phyloP scores from a whole-genome alignment of 805 yeast genomes.

The Wickerhamiella australiensis region DNA sequence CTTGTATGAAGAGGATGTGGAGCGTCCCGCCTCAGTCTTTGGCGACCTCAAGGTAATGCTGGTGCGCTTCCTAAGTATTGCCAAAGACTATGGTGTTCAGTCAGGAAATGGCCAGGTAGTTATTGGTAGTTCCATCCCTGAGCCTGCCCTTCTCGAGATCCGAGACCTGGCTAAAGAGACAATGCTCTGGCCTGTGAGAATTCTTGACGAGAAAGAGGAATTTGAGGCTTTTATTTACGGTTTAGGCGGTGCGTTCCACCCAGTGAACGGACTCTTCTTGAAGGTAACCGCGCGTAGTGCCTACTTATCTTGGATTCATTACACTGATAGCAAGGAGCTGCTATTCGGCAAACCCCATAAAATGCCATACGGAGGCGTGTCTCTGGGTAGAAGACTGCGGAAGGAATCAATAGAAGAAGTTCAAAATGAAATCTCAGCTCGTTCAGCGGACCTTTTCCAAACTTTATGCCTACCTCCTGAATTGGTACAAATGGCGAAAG shows the following conservation, averaged over 20 bases:
- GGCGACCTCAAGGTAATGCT: slow-evolving; percentile 49
- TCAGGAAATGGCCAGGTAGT: slow-evolving; percentile 45
- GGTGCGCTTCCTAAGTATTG: slow-evolving; percentile 54
- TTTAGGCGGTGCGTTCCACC: slow-evolving; percentile 59
- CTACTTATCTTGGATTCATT: slow-evolving; percentile 56
- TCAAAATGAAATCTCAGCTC: slow-evolving; percentile 41
- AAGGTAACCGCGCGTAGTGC: slow-evolving; percentile 65
- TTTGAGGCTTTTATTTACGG: slow-evolving; percentile 56
- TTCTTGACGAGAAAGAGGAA: slow-evolving; percentile 51
- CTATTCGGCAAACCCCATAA: slow-evolving; percentile 30
- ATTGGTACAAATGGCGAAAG: slow-evolving; percentile 39
- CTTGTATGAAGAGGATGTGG: slow-evolving; percentile 36
- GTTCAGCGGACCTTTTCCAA: slow-evolving; percentile 40
- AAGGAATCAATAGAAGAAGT: slow-evolving; percentile 30
- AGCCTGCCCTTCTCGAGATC: slow-evolving; percentile 46
- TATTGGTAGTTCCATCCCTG: slow-evolving; percentile 62
- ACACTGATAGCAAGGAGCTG: slow-evolving; percentile 38
- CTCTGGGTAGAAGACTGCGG: slow-evolving; percentile 42
- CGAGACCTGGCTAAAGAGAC: slow-evolving; percentile 43
- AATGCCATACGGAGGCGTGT: slow-evolving; percentile 65
- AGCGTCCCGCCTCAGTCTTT: slow-evolving; percentile 34
- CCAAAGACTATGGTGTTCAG: slow-evolving; percentile 63
- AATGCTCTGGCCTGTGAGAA: slow-evolving; percentile 53
- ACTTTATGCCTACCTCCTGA: slow-evolving; percentile 42
- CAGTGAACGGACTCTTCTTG: slow-evolving; percentile 54